These are phyloP conservation scores for Suillus variegatus DNA, from an alignment of 768 basidiomycete genomes.

Conservation along the genomic window DNA sequence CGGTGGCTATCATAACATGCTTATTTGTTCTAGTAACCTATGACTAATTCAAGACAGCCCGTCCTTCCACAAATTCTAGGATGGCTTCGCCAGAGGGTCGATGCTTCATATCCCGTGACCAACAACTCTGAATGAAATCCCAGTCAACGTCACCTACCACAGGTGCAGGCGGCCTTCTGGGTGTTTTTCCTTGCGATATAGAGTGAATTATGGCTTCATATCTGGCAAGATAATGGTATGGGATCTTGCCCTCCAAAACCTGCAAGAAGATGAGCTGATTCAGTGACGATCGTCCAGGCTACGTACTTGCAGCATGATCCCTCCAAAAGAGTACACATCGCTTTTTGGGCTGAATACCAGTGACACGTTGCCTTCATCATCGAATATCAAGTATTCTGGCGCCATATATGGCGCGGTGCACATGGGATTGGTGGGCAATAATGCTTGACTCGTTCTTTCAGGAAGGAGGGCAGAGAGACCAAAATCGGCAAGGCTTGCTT, in stretches of 20 bases:
- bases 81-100: slow-evolving; percentile 36
- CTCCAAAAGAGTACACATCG: slow-evolving; percentile 19
- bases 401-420: slow-evolving; percentile 23
- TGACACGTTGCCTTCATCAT: neutral
- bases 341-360: neutral
- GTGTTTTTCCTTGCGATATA: slow-evolving; percentile 13
- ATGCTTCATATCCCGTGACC: slow-evolving; percentile 29
- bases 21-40: neutral
- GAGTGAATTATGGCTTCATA: neutral
- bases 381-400: neutral
- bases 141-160: slow-evolving; percentile 23
- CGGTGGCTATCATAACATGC: too few species aligned
- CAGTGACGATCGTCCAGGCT: neutral
- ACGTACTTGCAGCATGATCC: slow-evolving; percentile 28
- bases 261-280: neutral
- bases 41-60: neutral
- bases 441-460: slow-evolving; percentile 10
- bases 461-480: slow-evolving; percentile 8
- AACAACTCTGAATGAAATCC: slow-evolving; percentile 25
- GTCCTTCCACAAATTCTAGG: slow-evolving; percentile 15
- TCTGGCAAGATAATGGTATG: neutral
- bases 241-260: neutral
- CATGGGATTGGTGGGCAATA: neutral
- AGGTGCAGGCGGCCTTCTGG: slow-evolving; percentile 15
- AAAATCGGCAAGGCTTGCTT: slow-evolving; percentile 3